Evolutionary conservation across 2,329 filamentous ascomycete genomes (phyloP), one percentile per base, ranked within the genome.

Genomic region (Aspergillus chevalieri): DNA sequence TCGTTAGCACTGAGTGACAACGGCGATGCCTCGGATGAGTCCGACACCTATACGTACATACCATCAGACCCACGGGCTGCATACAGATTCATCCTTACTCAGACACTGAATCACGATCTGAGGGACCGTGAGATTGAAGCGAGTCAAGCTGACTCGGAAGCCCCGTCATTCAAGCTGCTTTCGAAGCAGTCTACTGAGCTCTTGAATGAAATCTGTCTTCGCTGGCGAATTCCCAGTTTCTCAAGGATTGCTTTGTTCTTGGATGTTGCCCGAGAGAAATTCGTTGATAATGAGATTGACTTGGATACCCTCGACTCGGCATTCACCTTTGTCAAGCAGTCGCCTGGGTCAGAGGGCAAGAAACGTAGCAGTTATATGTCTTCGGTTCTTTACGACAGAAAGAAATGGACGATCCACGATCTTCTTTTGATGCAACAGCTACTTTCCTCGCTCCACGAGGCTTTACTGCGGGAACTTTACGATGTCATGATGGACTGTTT

Each of bases 151-250:
- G 74, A 69, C 9, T 74, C 74, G 5, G 78, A 78, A 5, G 59
- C 64, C 1, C 71, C 74, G 7, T 69, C 76, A 2, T 72, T 77
- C 52, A 81, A 78, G 53, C 57, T 85, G 17, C 62, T 85, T 17
- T 93, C 89, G 1, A 88, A 85, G 59, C 82, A 87, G 53, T 93
- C 89, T 2, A 79, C 83, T 44, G 90, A 96, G 49, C 74, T 98
- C 43, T 71, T 98, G 54, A 87, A 86, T 52, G 92, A 97, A 67
- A 78, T 96, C 50, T 88, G 86, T 51, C 75, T 89, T 54, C 83
- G 91, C 61, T 98, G 93, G 93, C 85, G 93, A 45, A 79, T 98
- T 53, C 90, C 92, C 2, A 84, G 86, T 56, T 89, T 85, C 62
- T 89, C 89, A 3, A 82, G 90, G 42, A 78, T 89, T 46, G 83